Evolutionary conservation across 345 rosid genomes (phyloP).

Genomic region (Aurinia saxatilis): DNA sequence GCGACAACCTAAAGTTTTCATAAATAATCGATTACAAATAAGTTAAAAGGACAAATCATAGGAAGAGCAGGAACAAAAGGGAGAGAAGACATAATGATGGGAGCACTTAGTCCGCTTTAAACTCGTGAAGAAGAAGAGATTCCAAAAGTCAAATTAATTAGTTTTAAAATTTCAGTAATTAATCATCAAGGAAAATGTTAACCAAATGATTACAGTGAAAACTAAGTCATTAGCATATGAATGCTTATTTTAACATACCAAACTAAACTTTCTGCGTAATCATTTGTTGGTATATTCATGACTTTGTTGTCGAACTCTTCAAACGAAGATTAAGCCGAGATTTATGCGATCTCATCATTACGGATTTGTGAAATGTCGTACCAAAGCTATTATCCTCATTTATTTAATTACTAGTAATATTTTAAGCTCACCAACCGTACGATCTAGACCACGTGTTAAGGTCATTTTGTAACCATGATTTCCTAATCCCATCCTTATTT

Average conservation of each 20-base stretch:
- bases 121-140: conserved; percentile 22
- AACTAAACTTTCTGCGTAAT: conserved; percentile 22
- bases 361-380: conserved; percentile 8
- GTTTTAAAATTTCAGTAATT: neutral
- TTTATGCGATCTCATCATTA: conserved; percentile 17
- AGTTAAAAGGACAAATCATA: neutral
- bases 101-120: conserved; percentile 23
- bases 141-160: neutral
- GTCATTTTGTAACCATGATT: neutral
- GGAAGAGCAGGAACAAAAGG: neutral
- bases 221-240: conserved; percentile 22
- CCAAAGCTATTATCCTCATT: conserved; percentile 4
- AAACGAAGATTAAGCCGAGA: conserved; percentile 19
- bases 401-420: neutral
- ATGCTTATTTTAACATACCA: conserved; percentile 3
- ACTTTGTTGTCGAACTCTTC: conserved; percentile 7
- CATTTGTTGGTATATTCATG: conserved; percentile 13
- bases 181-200: neutral
- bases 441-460: neutral
- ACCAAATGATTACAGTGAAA: conserved; percentile 21
- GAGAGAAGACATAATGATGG: conserved; percentile 22
- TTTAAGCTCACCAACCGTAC: neutral
- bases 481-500: neutral
- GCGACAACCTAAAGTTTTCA: neutral
- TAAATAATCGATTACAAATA: neutral